Base-by-base conservation (phyloP, 1,284 basidiomycete species). In the Ceratobasidium sp. region DNA sequence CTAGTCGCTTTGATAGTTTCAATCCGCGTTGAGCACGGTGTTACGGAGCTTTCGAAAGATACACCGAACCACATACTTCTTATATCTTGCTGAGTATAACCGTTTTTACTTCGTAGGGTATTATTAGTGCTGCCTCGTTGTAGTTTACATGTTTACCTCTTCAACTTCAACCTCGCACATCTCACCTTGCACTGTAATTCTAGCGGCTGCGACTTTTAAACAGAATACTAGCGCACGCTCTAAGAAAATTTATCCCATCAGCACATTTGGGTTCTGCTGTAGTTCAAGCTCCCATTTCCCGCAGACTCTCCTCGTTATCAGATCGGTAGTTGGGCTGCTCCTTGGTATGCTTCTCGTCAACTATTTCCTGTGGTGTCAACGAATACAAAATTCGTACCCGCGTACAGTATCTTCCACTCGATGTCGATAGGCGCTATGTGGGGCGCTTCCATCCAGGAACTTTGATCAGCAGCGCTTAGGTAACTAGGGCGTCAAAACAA, bases 121-220 rank as follows among this genome's bases (percentile, higher is more conserved):
- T 67, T 16, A 41, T 55, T 26, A 67, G 64, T 38, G 64, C 52
- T 1, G 55, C 55, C n/a, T 55, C 64, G 9, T 11, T 38, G 35
- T 38, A 38, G 4, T 11, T 5, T 38, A 4, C 35, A 5, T 11
- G 35, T 5, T 38, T 4, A 38, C 6, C 11, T 5, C 35, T 38
- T 38, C 35, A 11, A 38, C 35, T 11, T 11, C 35, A 38, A 38
- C 4, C 6, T 5, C 35, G 6, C 35, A 38, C 2, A 35, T 2
- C 59, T 5, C 6, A 2, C 21, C 38, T 13, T 7, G 35, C 26
- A 62, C 1, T 16, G 41, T n/a, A 13, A 14, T 23, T 3, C n/a
- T 26, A 13, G 28, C 23, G 23, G 14, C 44, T 5, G 43, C 23
- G 26, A 23, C 26, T 8, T 28, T 41, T 30, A 18, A 4, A 38